Conservation (phyloP, 2,329 filamentous ascomycete genomes). For the Fusarium pseudograminearum region DNA sequence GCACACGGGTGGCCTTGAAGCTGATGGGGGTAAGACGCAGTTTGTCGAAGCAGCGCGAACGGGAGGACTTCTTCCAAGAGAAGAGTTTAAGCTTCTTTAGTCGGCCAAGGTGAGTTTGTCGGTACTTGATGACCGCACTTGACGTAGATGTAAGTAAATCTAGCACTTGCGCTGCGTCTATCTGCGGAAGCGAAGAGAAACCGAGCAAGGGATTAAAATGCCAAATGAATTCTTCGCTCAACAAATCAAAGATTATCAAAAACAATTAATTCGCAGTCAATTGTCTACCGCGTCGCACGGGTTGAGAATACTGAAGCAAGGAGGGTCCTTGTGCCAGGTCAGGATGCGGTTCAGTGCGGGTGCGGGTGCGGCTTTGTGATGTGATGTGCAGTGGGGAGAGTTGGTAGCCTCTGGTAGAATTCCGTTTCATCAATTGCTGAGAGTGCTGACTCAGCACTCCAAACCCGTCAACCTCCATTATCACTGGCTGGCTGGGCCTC, state of each 20-base stretch:
- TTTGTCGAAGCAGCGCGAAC: constrained; percentile 8
- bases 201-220: constrained; percentile 13
- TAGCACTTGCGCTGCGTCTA: constrained; percentile 30
- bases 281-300: constrained; percentile 28
- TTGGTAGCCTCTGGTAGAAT: constrained; percentile 51
- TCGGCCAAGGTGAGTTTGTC: constrained; percentile 8
- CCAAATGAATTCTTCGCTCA: not conserved
- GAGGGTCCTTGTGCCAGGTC: constrained; percentile 39
- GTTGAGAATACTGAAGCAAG: constrained; percentile 17
- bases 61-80: not conserved
- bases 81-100: not conserved
- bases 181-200: constrained; percentile 7
- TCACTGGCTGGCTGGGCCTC: not conserved
- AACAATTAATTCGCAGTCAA: not conserved
- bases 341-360: constrained; percentile 41
- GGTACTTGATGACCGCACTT: constrained; percentile 26
- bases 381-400: constrained; percentile 56
- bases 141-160: constrained; percentile 27
- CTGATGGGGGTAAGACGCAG: not conserved
- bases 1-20: constrained; percentile 1
- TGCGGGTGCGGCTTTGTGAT: constrained; percentile 43
- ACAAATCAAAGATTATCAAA: not conserved
- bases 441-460: constrained; percentile 42
- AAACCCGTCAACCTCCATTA: constrained; percentile 3
- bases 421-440: constrained; percentile 46